Conservation (phyloP, 2,329 filamentous ascomycete genomes). For the Tolypocladium nubicola region DNA sequence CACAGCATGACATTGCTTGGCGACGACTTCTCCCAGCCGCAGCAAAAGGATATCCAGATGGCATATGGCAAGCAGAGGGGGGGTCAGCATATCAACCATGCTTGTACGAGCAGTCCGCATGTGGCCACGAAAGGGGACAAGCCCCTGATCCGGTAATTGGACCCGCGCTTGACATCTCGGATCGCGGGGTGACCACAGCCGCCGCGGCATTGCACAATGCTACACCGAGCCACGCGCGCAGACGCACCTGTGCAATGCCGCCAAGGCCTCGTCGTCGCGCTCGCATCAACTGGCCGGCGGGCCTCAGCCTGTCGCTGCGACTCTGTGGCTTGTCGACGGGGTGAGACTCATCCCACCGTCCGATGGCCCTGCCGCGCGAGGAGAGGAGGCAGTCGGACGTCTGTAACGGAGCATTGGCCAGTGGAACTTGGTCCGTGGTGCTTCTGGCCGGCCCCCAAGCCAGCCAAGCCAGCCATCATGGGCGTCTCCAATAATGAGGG, state of each 20-base stretch:
- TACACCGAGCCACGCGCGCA: not conserved
- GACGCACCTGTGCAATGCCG: not conserved
- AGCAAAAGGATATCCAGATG: not conserved
- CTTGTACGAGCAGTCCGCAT: not conserved
- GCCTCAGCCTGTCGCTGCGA: not conserved
- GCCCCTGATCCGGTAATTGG: not conserved
- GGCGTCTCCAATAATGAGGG: not conserved
- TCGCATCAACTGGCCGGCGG: not conserved
- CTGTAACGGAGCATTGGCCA: not conserved
- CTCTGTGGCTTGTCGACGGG: not conserved
- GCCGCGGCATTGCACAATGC: not conserved
- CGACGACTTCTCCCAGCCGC: not conserved
- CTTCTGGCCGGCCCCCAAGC: not conserved
- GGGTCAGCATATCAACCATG: not conserved
- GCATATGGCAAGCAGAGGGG: not conserved
- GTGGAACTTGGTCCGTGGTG: not conserved
- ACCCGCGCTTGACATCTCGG: not conserved
- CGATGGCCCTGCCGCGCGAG: not conserved
- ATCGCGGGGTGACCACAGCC: not conserved
- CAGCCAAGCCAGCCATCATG: not conserved
- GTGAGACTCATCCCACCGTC: not conserved
- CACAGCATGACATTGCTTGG: not conserved
- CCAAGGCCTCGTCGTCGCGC: not conserved
- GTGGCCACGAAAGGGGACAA: not conserved
- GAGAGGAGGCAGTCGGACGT: not conserved